These are phyloP conservation scores for Pueraria montana DNA, from an alignment of 306 rosid genomes.

Conservation along the genomic window DNA sequence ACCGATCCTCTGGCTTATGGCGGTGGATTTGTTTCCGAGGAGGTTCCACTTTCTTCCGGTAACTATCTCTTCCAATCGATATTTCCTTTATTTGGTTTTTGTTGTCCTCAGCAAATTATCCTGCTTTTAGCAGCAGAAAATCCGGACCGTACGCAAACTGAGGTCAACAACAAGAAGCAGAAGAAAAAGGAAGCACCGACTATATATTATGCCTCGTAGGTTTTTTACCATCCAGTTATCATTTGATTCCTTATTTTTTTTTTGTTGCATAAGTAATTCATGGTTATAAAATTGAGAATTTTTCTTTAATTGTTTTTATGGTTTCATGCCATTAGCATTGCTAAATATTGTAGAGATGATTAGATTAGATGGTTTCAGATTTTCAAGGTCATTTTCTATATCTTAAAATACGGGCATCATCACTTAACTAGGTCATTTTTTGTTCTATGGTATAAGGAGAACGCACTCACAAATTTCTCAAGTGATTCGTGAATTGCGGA, in stretches of 20 bases:
- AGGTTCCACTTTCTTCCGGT: constrained; percentile 56
- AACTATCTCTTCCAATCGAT: not conserved
- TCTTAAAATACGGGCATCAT: constrained; percentile 2
- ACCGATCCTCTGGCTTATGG: constrained; percentile 77
- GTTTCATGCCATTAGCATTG: constrained; percentile 10
- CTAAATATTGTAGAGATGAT: not conserved
- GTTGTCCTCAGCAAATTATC: not conserved
- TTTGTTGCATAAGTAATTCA: not conserved
- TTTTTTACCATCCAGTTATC: constrained; percentile 11
- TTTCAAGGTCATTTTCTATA: constrained; percentile 14
- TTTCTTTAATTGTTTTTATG: not conserved
- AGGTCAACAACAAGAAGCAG: constrained; percentile 57
- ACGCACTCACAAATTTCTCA: constrained; percentile 96
- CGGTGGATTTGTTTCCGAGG: constrained; percentile 85
- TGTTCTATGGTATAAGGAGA: constrained; percentile 71
- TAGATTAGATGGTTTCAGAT: constrained; percentile 17
- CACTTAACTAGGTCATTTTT: constrained; percentile 29
- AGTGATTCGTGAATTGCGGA: constrained; percentile 82
- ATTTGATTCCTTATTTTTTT: not conserved
- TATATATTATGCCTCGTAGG: constrained; percentile 90
- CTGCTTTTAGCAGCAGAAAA: constrained; percentile 52
- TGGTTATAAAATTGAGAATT: not conserved
- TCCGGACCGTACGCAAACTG: constrained; percentile 55
- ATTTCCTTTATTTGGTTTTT: not conserved
- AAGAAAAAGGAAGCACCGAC: constrained; percentile 75